Evolutionary conservation across 371 early-diverging fungal genomes (phyloP).

Genomic region (Mortierella sp.): DNA sequence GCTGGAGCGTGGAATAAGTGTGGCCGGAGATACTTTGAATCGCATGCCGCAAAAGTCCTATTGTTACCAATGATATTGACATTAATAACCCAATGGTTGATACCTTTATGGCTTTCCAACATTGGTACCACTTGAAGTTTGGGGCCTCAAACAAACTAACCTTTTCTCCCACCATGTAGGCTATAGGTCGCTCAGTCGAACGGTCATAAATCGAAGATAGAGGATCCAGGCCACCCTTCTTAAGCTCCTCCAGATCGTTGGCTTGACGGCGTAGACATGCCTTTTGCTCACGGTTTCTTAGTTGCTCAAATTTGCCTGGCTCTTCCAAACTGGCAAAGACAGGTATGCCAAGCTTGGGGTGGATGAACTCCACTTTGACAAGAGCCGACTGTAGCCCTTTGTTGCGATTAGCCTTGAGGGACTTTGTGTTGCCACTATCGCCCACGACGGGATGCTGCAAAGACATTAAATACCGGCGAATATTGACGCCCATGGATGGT

Average conservation of each 20-base stretch:
- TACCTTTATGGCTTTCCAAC: not conserved
- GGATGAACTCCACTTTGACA: slow-evolving; percentile 59
- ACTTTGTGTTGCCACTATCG: slow-evolving; percentile 66
- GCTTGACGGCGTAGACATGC: slow-evolving; percentile 66
- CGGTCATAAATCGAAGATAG: slow-evolving; percentile 36
- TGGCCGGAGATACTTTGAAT: slow-evolving; percentile 73
- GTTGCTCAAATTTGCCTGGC: slow-evolving; percentile 63
- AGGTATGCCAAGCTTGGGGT: slow-evolving; percentile 49
- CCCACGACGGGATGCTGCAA: slow-evolving; percentile 72
- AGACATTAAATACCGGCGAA: slow-evolving; percentile 61
- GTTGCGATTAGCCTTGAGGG: slow-evolving; percentile 69
- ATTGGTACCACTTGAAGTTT: not conserved
- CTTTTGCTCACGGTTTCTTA: slow-evolving; percentile 70
- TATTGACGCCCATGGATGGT: slow-evolving; percentile 55
- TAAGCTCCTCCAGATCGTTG: slow-evolving; percentile 63
- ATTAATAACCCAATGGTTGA: not conserved
- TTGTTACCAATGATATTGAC: not conserved
- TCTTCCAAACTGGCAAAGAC: slow-evolving; percentile 54
- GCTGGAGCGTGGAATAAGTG: slow-evolving; percentile 79
- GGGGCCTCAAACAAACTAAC: slow-evolving; percentile 12
- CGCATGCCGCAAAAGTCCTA: slow-evolving; percentile 68
- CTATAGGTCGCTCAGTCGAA: slow-evolving; percentile 64
- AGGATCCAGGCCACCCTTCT: slow-evolving; percentile 53
- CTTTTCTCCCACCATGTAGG: slow-evolving; percentile 72
- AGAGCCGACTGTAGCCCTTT: slow-evolving; percentile 75